A percentile compares a stretch with the other conserved stretches of the same genome.
phyloP scores from a whole-genome alignment of 1,284 basidiomycete genomes.

The Boletus holoroseus region DNA sequence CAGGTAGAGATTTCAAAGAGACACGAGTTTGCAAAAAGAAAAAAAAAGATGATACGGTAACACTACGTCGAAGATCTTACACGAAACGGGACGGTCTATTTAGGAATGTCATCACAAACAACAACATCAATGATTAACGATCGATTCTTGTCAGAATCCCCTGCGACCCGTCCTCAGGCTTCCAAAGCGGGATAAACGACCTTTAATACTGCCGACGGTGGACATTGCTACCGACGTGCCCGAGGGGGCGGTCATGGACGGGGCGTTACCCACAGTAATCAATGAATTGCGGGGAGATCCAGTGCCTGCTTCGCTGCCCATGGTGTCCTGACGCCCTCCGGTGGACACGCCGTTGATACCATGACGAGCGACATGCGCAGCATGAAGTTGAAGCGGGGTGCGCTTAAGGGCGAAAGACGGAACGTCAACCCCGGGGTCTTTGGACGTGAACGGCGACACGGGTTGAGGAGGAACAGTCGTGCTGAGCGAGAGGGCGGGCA shows the following conservation, averaged over 20 bases:
- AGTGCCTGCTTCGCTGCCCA: constrained; percentile 51
- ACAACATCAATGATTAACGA: background rate
- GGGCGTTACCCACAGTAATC: constrained; percentile 55
- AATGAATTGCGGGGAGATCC: constrained; percentile 67
- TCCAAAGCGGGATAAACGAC: constrained; percentile 66
- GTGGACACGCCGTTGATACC: constrained; percentile 75
- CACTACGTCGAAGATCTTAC: constrained; percentile 7
- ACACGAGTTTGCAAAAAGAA: background rate
- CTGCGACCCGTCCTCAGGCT: constrained; percentile 64
- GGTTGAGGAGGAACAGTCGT: constrained; percentile 39
- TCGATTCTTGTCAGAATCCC: constrained; percentile 23
- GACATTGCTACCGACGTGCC: constrained; percentile 49
- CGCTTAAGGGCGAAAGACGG: constrained; percentile 45
- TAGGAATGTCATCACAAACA: constrained; percentile 6
- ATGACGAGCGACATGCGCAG: constrained; percentile 72
- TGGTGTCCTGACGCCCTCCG: constrained; percentile 60
- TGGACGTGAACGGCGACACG: constrained; percentile 39
- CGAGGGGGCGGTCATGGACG: constrained; percentile 39
- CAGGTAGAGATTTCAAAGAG: background rate
- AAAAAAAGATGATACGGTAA: background rate
- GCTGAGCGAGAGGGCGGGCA: constrained; percentile 45
- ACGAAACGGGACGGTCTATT: background rate
- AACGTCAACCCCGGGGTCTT: constrained; percentile 21
- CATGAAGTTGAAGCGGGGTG: constrained; percentile 70
- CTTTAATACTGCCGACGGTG: constrained; percentile 52